Conservation (phyloP, 345 rosid species). For the Pistacia integerrima region DNA sequence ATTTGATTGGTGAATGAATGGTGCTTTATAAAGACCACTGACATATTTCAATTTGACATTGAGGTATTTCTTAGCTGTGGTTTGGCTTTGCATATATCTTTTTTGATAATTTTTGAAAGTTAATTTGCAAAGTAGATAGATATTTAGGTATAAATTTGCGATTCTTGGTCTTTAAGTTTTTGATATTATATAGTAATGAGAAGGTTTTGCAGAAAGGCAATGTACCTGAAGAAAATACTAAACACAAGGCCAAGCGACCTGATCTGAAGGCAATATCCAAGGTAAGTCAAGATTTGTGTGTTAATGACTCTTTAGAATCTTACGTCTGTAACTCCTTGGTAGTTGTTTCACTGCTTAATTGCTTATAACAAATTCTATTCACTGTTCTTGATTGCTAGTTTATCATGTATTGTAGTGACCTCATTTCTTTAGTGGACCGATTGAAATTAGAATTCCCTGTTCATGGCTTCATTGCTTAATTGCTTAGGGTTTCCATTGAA, state of each 20-base stretch:
- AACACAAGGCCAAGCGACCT: constrained; percentile 60
- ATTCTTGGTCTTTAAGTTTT: background rate
- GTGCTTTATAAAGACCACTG: background rate
- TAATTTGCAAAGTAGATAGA: background rate
- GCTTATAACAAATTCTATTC: background rate
- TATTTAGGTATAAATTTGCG: background rate
- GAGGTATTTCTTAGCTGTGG: background rate
- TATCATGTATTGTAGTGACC: background rate
- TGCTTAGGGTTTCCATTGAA: no score
- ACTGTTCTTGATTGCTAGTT: background rate
- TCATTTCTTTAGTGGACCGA: no score
- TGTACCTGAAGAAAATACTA: constrained; percentile 29
- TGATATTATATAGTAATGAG: background rate
- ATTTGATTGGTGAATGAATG: background rate
- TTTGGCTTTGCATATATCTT: background rate
- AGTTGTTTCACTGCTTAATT: background rate
- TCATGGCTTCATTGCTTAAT: no score
- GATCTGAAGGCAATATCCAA: constrained; percentile 79
- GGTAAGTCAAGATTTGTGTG: constrained; percentile 48
- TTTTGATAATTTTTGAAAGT: background rate
- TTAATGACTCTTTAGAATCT: background rate
- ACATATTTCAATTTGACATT: background rate
- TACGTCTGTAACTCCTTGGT: background rate
- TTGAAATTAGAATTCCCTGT: no score
- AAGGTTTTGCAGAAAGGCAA: constrained; percentile 40